These are phyloP conservation scores for Balansia obtecta DNA, from an alignment of 2,329 filamentous ascomycete genomes.

Conservation along the genomic window DNA sequence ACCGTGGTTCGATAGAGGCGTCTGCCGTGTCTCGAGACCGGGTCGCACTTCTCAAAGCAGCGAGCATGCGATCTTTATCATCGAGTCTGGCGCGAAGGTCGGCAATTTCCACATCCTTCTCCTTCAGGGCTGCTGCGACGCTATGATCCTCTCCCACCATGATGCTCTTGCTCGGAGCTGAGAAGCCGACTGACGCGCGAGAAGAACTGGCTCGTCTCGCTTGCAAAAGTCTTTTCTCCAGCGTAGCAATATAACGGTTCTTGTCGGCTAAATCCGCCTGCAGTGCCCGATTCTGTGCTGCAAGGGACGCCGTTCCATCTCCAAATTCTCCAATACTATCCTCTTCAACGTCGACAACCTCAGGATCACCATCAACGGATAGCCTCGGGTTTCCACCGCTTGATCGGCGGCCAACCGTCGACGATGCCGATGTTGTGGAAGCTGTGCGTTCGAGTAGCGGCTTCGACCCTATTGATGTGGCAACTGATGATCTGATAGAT, in stretches of 20 bases:
- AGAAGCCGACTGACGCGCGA: constrained; percentile 65
- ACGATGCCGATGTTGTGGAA: constrained; percentile 53
- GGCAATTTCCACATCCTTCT: constrained; percentile 87
- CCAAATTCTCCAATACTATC: constrained; percentile 71
- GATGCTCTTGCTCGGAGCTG: constrained; percentile 45
- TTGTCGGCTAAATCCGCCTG: constrained; percentile 95
- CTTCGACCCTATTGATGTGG: constrained; percentile 42
- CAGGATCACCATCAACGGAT: constrained; percentile 27
- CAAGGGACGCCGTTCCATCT: constrained; percentile 70
- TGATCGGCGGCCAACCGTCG: constrained; percentile 44
- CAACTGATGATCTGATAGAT: constrained; percentile 57
- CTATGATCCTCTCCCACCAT: constrained; percentile 71
- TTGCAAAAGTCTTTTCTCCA: constrained; percentile 86
- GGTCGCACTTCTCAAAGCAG: constrained; percentile 72
- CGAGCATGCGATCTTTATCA: constrained; percentile 89
- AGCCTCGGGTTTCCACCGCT: constrained; percentile 27
- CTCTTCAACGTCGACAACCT: constrained; percentile 44
- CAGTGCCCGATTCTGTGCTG: constrained; percentile 80
- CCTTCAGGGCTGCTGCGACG: constrained; percentile 58
- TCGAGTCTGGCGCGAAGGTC: constrained; percentile 82
- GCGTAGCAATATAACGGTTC: constrained; percentile 86
- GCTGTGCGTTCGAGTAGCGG: constrained; percentile 49
- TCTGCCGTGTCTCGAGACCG: constrained; percentile 78
- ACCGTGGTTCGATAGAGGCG: constrained; percentile 23
- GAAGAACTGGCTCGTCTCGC: constrained; percentile 84